Base-by-base conservation (phyloP, 306 rosid genomes). In the Myrica gale region DNA sequence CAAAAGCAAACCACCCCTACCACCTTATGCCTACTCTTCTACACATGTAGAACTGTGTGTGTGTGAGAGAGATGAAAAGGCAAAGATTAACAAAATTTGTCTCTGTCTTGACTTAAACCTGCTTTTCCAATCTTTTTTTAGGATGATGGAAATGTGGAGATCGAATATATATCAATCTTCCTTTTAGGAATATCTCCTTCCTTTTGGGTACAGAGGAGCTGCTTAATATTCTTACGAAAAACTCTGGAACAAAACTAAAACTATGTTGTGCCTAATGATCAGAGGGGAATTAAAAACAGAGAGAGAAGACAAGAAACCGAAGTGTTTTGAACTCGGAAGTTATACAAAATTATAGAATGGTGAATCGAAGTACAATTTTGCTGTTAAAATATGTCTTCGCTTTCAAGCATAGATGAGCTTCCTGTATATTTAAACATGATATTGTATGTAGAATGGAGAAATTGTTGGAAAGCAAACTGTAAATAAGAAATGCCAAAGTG, bases 91-190 rank as follows among this genome's bases (percentile, higher is more conserved):
- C 50, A 7, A 66, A 63, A 70, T 61, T 39, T 48, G 62, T 42
- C 66, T 74, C 71, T 52, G 63, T 80, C 67, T 69, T 81, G 79
- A 74, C 83, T 80, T 74, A 47, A 58, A 51, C 79, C 50, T 69
- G 83, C 79, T 74, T 74, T 80, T 16, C 26, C 57, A 10, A 57
- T 68, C 56, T 70, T 10, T 57, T 32, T 68, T 68, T 51, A 66
- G 43, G 41, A 68, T 37, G 78, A 74, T 48, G 71, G 23, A 55
- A 58, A 48, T n/a, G 41, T 9, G 51, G 17, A 48, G 79, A 73
- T 68, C 69, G 69, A 72, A 51, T 51, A 48, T 45, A 45, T 45
- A 52, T 66, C 37, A 66, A 68, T 68, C 74, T 53, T 54, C 13
- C 9, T 55, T 26, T 47, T 66, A 17, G 2, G 9, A 42, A 42